Conservation (phyloP, 495 filamentous ascomycete species). For the Penicillium macrosclerotiorum region DNA sequence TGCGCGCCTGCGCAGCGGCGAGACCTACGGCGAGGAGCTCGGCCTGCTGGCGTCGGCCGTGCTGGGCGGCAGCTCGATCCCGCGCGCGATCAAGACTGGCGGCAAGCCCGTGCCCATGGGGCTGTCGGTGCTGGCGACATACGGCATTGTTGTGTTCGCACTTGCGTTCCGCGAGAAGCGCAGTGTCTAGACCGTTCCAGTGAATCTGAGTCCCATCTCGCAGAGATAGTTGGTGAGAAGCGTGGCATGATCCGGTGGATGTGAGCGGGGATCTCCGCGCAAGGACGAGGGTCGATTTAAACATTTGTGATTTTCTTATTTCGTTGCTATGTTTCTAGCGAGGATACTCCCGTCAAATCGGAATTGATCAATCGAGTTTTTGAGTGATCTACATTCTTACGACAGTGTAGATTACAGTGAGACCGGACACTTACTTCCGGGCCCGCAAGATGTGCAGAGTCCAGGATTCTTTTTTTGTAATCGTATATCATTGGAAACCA, state of each 20-base stretch:
- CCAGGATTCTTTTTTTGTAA: background rate
- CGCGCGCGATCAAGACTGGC: constrained; percentile 70
- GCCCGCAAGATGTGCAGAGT: background rate
- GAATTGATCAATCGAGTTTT: background rate
- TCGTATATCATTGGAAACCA: constrained; percentile 1
- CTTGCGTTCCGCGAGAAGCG: constrained; percentile 37
- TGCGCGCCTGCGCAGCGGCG: constrained; percentile 38
- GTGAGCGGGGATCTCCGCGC: too few relatives aligned
- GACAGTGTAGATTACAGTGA: too few relatives aligned
- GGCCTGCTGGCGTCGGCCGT: constrained; percentile 77
- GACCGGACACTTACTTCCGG: too few relatives aligned
- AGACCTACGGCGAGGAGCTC: constrained; percentile 72
- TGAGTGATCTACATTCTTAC: background rate
- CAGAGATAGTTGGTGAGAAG: too few relatives aligned
- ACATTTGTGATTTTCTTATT: background rate
- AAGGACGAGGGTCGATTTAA: too few relatives aligned
- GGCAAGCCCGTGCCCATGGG: constrained; percentile 74
- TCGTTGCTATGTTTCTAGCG: constrained; percentile 8
- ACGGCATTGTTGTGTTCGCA: constrained; percentile 69
- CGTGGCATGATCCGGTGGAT: too few relatives aligned
- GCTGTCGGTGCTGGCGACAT: constrained; percentile 62
- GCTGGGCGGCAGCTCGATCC: constrained; percentile 77
- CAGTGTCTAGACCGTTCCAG: constrained; percentile 18
- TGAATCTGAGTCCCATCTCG: too few relatives aligned
- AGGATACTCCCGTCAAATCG: constrained; percentile 6